phyloP scores from a whole-genome alignment of 768 basidiomycete genomes.

The Bullera alba region DNA sequence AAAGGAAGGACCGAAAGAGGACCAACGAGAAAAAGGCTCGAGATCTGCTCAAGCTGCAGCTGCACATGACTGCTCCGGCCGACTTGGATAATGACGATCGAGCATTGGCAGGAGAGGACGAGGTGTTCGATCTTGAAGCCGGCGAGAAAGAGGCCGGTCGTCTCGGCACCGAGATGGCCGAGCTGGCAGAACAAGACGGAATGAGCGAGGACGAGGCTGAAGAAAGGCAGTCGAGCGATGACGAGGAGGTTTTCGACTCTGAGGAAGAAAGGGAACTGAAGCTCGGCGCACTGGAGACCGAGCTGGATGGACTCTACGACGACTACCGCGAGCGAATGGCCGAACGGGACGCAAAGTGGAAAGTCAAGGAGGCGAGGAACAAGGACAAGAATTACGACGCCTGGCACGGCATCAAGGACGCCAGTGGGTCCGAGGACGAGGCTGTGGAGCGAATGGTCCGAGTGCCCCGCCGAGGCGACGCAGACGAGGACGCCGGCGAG shows the following conservation, averaged over 20 bases:
- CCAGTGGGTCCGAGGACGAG: slow-evolving; percentile 42
- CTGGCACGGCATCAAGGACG: slow-evolving; percentile 64
- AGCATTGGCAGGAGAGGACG: slow-evolving; percentile 55
- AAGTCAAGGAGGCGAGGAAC: slow-evolving; percentile 67
- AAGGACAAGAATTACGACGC: slow-evolving; percentile 67
- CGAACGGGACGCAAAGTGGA: slow-evolving; percentile 81
- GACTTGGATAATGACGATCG: slow-evolving; percentile 73
- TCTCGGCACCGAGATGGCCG: slow-evolving; percentile 50
- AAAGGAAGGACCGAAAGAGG: slow-evolving; percentile 72
- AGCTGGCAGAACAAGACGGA: slow-evolving; percentile 48
- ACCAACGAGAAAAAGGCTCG: slow-evolving; percentile 81
- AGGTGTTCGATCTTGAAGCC: slow-evolving; percentile 75
- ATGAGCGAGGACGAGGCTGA: slow-evolving; percentile 44
- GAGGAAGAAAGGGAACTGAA: slow-evolving; percentile 59
- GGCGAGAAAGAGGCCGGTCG: slow-evolving; percentile 52
- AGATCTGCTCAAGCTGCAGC: slow-evolving; percentile 88
- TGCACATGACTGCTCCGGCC: slow-evolving; percentile 95
- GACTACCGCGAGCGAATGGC: slow-evolving; percentile 70
- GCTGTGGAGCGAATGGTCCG: slow-evolving; percentile 52
- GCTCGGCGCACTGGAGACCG: slow-evolving; percentile 64
- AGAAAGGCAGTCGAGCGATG: slow-evolving; percentile 3
- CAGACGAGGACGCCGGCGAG: slow-evolving; percentile 53
- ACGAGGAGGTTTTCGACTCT: slow-evolving; percentile 53
- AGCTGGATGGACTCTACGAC: slow-evolving; percentile 82
- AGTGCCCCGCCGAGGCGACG: slow-evolving; percentile 43